Evolutionary conservation across 2,329 filamentous ascomycete species (phyloP).

Genomic region (Blumeria graminis): DNA sequence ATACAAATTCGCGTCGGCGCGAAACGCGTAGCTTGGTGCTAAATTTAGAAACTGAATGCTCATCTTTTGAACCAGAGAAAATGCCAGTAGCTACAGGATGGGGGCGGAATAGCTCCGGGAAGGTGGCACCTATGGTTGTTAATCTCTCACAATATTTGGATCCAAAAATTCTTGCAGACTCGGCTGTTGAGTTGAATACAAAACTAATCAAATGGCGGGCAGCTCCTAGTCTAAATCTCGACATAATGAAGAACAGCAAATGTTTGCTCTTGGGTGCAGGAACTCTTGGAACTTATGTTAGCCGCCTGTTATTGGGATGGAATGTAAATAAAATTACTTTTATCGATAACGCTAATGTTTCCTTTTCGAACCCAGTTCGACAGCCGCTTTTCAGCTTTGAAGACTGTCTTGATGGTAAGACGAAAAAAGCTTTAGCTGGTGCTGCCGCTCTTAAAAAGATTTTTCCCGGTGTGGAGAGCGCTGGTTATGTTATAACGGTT

Average conservation of each 20-base stretch:
- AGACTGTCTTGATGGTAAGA: constrained; percentile 69
- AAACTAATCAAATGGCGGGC: constrained; percentile 99
- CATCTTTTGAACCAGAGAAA: constrained; percentile 13
- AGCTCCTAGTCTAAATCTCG: constrained; percentile 65
- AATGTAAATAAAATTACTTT: constrained; percentile 89
- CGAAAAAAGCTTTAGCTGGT: constrained; percentile 58
- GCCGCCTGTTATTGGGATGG: constrained; percentile 81
- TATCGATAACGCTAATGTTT: constrained; percentile 78
- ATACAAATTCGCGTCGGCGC: constrained; percentile 53
- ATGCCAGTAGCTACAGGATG: constrained; percentile 89
- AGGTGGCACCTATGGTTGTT: constrained; percentile 52
- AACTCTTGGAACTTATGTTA: constrained; percentile 83
- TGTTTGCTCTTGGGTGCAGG: constrained; percentile 82
- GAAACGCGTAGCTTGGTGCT: constrained; percentile 64
- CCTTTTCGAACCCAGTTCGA: constrained; percentile 87
- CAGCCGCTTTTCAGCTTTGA: constrained; percentile 81
- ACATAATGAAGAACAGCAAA: constrained; percentile 68
- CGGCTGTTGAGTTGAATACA: constrained; percentile 84
- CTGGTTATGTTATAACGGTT: constrained; percentile 61
- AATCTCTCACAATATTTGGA: constrained; percentile 89
- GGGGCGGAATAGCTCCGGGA: constrained; percentile 64
- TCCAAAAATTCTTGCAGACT: constrained; percentile 63
- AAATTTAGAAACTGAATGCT: constrained; percentile 15
- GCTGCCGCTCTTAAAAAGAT: constrained; percentile 63
- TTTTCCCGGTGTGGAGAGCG: constrained; percentile 68